Evolutionary conservation across 768 basidiomycete genomes (phyloP).

Genomic region (Suillus paluster): DNA sequence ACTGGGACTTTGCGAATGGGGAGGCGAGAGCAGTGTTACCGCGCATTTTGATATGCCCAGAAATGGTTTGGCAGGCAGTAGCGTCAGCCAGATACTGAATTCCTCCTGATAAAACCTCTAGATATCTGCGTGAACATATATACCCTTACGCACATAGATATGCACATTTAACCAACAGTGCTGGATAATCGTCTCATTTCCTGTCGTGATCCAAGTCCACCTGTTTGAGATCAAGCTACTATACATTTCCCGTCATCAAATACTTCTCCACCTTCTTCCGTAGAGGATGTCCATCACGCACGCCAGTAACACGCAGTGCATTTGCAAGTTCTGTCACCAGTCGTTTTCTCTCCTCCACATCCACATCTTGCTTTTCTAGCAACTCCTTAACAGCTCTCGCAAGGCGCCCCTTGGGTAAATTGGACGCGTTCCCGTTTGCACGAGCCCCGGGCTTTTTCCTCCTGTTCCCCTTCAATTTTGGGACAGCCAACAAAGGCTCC

Average conservation of each 20-base stretch:
- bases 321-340: slow-evolving; percentile 56
- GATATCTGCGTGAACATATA: background rate
- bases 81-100: slow-evolving; percentile 36
- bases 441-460: slow-evolving; percentile 57
- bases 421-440: slow-evolving; percentile 40
- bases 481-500: slow-evolving; percentile 68
- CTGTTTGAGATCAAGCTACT: background rate
- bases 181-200: background rate
- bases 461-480: slow-evolving; percentile 58
- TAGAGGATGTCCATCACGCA: slow-evolving; percentile 67
- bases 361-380: slow-evolving; percentile 55
- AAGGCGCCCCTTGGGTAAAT: slow-evolving; percentile 63
- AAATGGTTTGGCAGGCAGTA: slow-evolving; percentile 54
- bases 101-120: background rate
- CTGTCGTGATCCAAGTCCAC: background rate
- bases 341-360: slow-evolving; percentile 48
- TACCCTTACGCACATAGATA: background rate
- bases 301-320: slow-evolving; percentile 54
- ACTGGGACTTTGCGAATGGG: slow-evolving; percentile 19
- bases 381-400: slow-evolving; percentile 70
- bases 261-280: slow-evolving; percentile 71
- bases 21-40: slow-evolving; percentile 23
- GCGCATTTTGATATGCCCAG: slow-evolving; percentile 47
- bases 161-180: background rate
- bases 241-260: slow-evolving; percentile 25